Conservation (phyloP, 176 grass and related monocot species). For the Avena eriantha region DNA sequence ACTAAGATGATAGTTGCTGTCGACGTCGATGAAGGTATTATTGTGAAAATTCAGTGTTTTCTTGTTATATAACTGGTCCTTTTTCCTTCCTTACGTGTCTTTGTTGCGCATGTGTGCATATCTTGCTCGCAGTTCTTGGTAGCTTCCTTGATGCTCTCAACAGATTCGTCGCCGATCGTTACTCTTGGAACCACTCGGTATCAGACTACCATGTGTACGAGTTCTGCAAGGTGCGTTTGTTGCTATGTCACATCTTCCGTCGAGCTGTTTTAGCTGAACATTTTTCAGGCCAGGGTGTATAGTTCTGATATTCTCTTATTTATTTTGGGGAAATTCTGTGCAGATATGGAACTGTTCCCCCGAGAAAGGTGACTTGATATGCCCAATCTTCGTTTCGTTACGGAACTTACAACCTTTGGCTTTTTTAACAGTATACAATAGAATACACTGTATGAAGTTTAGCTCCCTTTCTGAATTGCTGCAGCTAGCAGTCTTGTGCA, state of each 20-base stretch:
- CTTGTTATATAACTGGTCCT: background rate
- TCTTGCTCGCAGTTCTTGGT: slow-evolving; percentile 68
- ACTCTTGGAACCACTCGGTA: slow-evolving; percentile 80
- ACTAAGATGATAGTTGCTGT: slow-evolving; percentile 88
- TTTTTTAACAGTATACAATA: background rate
- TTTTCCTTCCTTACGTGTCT: slow-evolving; percentile 15
- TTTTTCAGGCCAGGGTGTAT: too few species aligned
- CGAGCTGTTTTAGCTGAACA: background rate
- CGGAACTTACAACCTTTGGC: too few species aligned
- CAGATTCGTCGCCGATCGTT: slow-evolving; percentile 88
- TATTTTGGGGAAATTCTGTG: slow-evolving; percentile 35
- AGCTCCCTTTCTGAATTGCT: slow-evolving; percentile 21
- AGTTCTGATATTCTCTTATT: background rate
- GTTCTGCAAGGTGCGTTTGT: slow-evolving; percentile 65
- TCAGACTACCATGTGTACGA: slow-evolving; percentile 96
- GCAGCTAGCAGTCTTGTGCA: slow-evolving; percentile 90
- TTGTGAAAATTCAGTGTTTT: background rate
- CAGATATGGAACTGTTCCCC: slow-evolving; percentile 98
- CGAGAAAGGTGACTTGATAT: slow-evolving; percentile 48
- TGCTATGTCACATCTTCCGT: slow-evolving; percentile 6
- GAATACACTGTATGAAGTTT: background rate
- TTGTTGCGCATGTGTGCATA: background rate
- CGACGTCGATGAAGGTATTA: slow-evolving; percentile 79
- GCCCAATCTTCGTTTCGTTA: background rate
- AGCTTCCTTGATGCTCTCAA: slow-evolving; percentile 93